Evolutionary conservation across 177 flowering plant genomes (phyloP).

Genomic region (Vitis hybrid): DNA sequence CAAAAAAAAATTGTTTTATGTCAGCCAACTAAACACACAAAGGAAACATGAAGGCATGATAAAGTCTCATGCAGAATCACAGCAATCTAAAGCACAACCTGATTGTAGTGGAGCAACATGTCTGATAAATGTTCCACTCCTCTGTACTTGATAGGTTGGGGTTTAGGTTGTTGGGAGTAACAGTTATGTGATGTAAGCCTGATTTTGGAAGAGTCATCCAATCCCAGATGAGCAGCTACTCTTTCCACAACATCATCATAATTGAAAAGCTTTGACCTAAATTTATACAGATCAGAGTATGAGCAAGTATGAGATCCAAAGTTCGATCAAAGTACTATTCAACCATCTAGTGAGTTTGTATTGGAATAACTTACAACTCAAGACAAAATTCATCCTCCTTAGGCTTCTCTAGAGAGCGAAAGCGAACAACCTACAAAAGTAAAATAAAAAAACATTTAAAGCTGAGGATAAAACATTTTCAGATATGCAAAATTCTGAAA

Average conservation of each 20-base stretch:
- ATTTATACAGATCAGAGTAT: slow-evolving; percentile 4
- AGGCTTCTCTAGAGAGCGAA: slow-evolving; percentile 65
- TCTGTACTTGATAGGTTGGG: slow-evolving; percentile 67
- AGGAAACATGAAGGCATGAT: background rate
- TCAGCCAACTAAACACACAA: background rate
- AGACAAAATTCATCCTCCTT: slow-evolving; percentile 71
- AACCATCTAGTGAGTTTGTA: background rate
- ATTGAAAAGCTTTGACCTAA: slow-evolving; percentile 61
- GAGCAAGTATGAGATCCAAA: background rate
- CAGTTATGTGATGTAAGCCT: slow-evolving; percentile 85
- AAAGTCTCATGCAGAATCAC: background rate
- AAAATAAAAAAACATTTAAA: background rate
- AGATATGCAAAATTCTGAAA: too few relatives aligned
- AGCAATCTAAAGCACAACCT: slow-evolving; percentile 38
- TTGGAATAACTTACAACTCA: slow-evolving; percentile 52
- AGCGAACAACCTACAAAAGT: slow-evolving; percentile 53
- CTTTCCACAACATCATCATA: slow-evolving; percentile 85
- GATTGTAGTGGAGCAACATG: slow-evolving; percentile 80
- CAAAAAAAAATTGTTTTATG: background rate
- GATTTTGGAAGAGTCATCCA: slow-evolving; percentile 74
- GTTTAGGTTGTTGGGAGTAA: slow-evolving; percentile 82
- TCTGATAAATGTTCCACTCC: slow-evolving; percentile 69
- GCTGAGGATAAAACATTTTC: too few relatives aligned
- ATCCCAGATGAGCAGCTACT: slow-evolving; percentile 66
- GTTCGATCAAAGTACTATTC: background rate